A percentile compares a stretch with the other conserved stretches of the same genome.
These are phyloP conservation scores for Neophaeococcomyces mojaviensis DNA, from an alignment of 2,329 filamentous ascomycete genomes.

Conservation along the genomic window DNA sequence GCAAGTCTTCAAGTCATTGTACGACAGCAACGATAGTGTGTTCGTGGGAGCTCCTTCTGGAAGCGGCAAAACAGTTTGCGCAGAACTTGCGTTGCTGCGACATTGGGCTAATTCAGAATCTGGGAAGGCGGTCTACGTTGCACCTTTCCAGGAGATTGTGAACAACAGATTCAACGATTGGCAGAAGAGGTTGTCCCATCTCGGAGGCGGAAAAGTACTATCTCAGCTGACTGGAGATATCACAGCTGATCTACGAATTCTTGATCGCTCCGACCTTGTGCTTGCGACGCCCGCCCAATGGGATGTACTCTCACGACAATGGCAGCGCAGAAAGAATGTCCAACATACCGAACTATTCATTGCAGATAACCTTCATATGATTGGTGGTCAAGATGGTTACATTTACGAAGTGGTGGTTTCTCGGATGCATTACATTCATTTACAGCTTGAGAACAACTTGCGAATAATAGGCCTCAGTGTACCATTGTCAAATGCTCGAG, in stretches of 20 bases:
- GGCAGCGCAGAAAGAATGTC: constrained; percentile 93
- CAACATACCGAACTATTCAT: constrained; percentile 86
- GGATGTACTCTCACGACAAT: constrained; percentile 92
- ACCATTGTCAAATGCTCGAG: constrained; percentile 83
- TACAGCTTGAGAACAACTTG: constrained; percentile 75
- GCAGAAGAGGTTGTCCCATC: constrained; percentile 63
- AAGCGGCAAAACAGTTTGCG: constrained; percentile 93
- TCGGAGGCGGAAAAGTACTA: constrained; percentile 79
- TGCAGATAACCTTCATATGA: constrained; percentile 88
- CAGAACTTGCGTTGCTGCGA: constrained; percentile 82
- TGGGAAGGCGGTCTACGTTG: constrained; percentile 84
- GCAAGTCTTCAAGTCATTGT: constrained; percentile 91
- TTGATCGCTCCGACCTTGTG: constrained; percentile 81
- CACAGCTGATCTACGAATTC: constrained; percentile 77
- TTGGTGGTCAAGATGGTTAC: constrained; percentile 79
- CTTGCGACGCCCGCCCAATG: constrained; percentile 89
- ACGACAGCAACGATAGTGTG: constrained; percentile 84
- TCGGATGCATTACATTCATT: constrained; percentile 91
- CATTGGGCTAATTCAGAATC: constrained; percentile 70
- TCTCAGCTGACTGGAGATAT: constrained; percentile 92
- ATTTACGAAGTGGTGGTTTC: constrained; percentile 97
- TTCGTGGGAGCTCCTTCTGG: constrained; percentile 89
- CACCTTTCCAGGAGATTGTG: constrained; percentile 88
- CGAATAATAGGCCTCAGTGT: constrained; percentile 86
- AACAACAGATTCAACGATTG: constrained; percentile 77